Evolutionary conservation across 2,329 filamentous ascomycete genomes (phyloP), one percentile per base, ranked within the genome.

Genomic region (Alternaria arbusti): DNA sequence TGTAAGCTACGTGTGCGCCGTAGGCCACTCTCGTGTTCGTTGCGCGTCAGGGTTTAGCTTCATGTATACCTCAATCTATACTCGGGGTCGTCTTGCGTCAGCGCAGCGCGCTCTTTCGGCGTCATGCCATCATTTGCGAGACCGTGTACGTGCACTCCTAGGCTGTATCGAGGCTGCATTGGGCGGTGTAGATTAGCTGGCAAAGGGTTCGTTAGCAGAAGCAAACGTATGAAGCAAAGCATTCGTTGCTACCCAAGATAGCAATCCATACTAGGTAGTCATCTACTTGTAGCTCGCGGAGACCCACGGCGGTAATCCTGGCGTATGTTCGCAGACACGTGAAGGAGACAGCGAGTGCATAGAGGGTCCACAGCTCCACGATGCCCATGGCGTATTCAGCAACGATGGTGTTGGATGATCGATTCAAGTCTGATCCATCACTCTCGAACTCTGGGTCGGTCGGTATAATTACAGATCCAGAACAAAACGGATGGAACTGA

Each of bases 81-180:
- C 3, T 51, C 49, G 12, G 49, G 28, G 15, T 51, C 49, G 20
- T 51, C 49, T 36, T 15, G 49, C 17, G 17, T 1, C 9, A 51
- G 20, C 5, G 49, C 28, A 36, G 12, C 30, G 17, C 49, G 49
- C 28, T 32, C 12, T 1, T 23, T 4, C 7, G 28, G 49, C 28
- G 49, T 51, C 49, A 51, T 51, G 17, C 49, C 28, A 8, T 51
- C n/a, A n/a, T 51, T 36, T 20, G 49, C 49, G 28, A 36, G 28
- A 5, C 49, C 49, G 11, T 51, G 28, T 13, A 17, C 28, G 6
- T 22, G 9, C 15, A 36, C 26, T 15, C 28, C 49, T 6, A n/a
- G 8, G 1, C 17, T 51, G 13, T 51, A 32, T 12, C 49, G 28
- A 51, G 49, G 11, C 49, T 32, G 8, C 28, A 36, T 32, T 51